These are phyloP conservation scores for Beauveria scarabaeidicola DNA, from an alignment of 2,329 filamentous ascomycete genomes.

Conservation along the genomic window DNA sequence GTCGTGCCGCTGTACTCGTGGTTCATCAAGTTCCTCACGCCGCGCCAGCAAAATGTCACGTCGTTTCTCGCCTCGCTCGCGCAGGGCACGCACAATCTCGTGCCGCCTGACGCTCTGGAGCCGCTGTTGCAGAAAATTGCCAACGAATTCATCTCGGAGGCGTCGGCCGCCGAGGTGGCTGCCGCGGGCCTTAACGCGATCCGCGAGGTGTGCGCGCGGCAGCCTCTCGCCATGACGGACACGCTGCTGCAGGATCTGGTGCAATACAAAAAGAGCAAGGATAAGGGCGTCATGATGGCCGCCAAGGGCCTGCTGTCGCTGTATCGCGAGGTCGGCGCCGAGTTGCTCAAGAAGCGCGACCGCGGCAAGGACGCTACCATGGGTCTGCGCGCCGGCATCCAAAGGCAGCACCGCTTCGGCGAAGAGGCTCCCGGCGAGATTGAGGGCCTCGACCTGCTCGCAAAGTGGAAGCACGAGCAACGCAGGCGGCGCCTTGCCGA, in stretches of 20 bases:
- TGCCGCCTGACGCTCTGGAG: constrained; percentile 87
- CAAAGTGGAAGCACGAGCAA: constrained; percentile 90
- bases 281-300: constrained; percentile 99
- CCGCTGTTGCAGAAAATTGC: constrained; percentile 91
- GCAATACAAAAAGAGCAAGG: constrained; percentile 93
- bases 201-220: constrained; percentile 83
- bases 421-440: constrained; percentile 75
- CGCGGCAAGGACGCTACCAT: constrained; percentile 88
- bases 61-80: constrained; percentile 88
- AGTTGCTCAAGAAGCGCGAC: constrained; percentile 81
- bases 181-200: constrained; percentile 91
- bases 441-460: constrained; percentile 83
- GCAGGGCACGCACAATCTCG: constrained; percentile 81
- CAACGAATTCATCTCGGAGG: constrained; percentile 96
- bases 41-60: constrained; percentile 81
- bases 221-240: constrained; percentile 93
- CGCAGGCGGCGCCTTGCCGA: constrained; percentile 63
- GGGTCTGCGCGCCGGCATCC: constrained; percentile 65
- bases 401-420: constrained; percentile 71
- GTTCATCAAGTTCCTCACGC: constrained; percentile 87
- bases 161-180: constrained; percentile 80
- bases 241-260: constrained; percentile 93
- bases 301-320: constrained; percentile 84
- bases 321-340: constrained; percentile 84
- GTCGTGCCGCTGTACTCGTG: constrained; percentile 90